Conservation (phyloP, 495 filamentous ascomycete genomes). For the Lepraria neglecta region DNA sequence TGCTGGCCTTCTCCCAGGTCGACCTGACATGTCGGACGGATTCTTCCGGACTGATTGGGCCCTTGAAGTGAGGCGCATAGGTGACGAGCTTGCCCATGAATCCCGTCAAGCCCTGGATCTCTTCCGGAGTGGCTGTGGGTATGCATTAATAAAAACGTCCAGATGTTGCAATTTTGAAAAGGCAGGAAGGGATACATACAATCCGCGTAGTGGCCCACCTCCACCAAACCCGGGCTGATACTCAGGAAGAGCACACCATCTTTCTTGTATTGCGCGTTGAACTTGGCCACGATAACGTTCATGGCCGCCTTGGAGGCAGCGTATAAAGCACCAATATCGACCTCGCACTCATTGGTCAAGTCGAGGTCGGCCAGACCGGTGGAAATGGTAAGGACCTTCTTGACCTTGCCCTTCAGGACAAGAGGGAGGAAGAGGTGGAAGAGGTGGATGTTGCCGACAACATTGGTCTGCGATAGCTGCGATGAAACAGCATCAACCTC, state of each 20-base stretch:
- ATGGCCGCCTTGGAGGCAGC: slow-evolving; percentile 40
- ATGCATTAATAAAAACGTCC: slow-evolving; percentile 6
- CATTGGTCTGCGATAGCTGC: slow-evolving; percentile 32
- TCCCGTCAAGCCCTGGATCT: slow-evolving; percentile 29
- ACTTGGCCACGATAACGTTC: slow-evolving; percentile 43
- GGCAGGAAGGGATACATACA: background rate
- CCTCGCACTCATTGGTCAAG: slow-evolving; percentile 31
- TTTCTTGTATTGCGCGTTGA: slow-evolving; percentile 45
- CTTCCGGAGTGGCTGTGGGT: slow-evolving; percentile 36
- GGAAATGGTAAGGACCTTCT: slow-evolving; percentile 52
- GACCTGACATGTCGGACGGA: slow-evolving; percentile 37
- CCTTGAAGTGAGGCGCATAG: slow-evolving; percentile 47
- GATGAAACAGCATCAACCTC: slow-evolving; percentile 11
- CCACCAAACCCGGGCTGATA: slow-evolving; percentile 46
- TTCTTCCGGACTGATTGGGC: slow-evolving; percentile 39
- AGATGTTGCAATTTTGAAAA: slow-evolving; percentile 23
- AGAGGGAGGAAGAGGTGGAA: slow-evolving; percentile 50
- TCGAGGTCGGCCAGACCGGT: slow-evolving; percentile 45
- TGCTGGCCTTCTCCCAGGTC: slow-evolving; percentile 40
- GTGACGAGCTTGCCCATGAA: slow-evolving; percentile 35
- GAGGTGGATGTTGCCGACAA: slow-evolving; percentile 44
- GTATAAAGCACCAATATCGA: slow-evolving; percentile 33
- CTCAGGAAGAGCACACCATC: slow-evolving; percentile 48
- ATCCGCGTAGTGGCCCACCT: slow-evolving; percentile 27
- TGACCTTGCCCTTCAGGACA: slow-evolving; percentile 41